Conservation (phyloP, 1,139 yeast species). For the Spencermartinsiella ligniputridi region DNA sequence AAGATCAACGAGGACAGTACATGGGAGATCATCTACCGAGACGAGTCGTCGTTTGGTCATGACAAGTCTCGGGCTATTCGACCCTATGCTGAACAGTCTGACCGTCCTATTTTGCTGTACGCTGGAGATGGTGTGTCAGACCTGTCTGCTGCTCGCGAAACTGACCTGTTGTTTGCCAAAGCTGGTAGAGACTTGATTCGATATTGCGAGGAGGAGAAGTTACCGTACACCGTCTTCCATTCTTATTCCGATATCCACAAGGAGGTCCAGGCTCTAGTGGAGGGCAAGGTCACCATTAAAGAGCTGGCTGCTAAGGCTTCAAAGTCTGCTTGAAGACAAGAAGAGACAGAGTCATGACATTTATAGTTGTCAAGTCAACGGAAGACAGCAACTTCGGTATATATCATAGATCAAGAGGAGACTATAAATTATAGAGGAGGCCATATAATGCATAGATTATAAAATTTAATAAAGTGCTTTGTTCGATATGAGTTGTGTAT, state of each 20-base stretch:
- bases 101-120: slow-evolving; percentile 67
- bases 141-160: slow-evolving; percentile 89
- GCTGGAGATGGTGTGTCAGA: slow-evolving; percentile 98
- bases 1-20: slow-evolving; percentile 49
- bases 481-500: not conserved
- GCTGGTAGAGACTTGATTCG: slow-evolving; percentile 85
- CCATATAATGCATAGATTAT: too few relatives aligned
- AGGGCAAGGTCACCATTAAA: slow-evolving; percentile 41
- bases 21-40: slow-evolving; percentile 85
- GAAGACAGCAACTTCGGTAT: too few relatives aligned
- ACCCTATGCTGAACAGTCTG: slow-evolving; percentile 47
- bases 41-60: slow-evolving; percentile 87
- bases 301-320: slow-evolving; percentile 7
- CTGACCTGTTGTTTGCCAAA: slow-evolving; percentile 89
- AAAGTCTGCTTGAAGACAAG: not conserved
- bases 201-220: slow-evolving; percentile 71
- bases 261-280: slow-evolving; percentile 46
- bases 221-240: slow-evolving; percentile 81
- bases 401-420: too few relatives aligned
- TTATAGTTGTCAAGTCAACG: too few relatives aligned
- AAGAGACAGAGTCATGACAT: too few relatives aligned
- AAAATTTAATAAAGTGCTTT: too few relatives aligned
- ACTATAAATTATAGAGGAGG: too few relatives aligned
- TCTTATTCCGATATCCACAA: slow-evolving; percentile 67
- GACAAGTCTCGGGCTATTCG: slow-evolving; percentile 83